Base-by-base conservation (phyloP, 2,329 filamentous ascomycete genomes). In the Claviceps spartinae region DNA sequence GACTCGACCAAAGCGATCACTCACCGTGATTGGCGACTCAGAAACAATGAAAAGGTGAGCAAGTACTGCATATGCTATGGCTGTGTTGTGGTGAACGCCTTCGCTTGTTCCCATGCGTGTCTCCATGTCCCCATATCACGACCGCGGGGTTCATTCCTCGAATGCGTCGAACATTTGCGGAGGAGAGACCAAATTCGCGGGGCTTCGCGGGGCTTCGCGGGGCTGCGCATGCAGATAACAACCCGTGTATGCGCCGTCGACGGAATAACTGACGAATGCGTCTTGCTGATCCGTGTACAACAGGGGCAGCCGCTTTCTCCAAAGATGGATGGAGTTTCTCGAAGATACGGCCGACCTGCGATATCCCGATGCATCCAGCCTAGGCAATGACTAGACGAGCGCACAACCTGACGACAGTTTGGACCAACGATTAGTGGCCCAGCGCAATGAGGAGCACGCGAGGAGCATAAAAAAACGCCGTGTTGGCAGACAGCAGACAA, bases 11-110 rank as follows among this genome's bases (percentile, higher is more conserved):
- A 91, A 86, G 71, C 80, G 93, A 59, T 91, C 93, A 63, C 74
- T 98, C 44, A 93, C 87, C 56, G 78, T 98, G 18, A 85, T 96
- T 61, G 93, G 91, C 45, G 93, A 98, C 67, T 93, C 88, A 54
- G 93, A 96, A 65, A 97, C 91, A 3, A 87, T 95, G 52, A 83
- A 84, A 68, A 82, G 79, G 86, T 95, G 74, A 78, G 86, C 36
- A 36, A 46, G 7, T 47, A 1, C 30, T 9, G 3, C 22, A 3
- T 22, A 30, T 8, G 26, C 26, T 11, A 11, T 34, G 9, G 30
- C 30, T 34, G 9, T 34, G 30, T 4, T 34, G 30, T 11, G 30
- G 30, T 34, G 30, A 4, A 11, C 30, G 1, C 9, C 30, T 11
- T 34, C 3, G 9, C 30, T 34, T 34, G 30, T 11, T 3, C 26